Conservation (phyloP, 805 yeast genomes). For the Metahyphopichia silvanorum region DNA sequence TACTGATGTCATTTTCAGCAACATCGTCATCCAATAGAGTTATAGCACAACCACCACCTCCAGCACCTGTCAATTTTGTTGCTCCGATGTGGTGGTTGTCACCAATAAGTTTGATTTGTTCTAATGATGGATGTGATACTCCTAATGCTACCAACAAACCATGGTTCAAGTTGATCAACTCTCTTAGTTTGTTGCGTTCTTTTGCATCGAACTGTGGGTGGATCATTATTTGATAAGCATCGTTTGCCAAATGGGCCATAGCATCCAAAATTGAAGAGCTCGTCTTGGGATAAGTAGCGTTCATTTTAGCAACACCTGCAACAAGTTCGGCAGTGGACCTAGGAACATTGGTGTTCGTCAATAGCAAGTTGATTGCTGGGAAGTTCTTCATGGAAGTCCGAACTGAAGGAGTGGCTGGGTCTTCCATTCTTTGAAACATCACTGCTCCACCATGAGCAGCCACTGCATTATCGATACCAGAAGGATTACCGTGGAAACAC, state of each 20-base stretch:
- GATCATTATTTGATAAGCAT: constrained; percentile 66
- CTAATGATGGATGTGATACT: constrained; percentile 91
- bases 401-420: constrained; percentile 53
- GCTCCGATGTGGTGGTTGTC: constrained; percentile 69
- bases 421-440: constrained; percentile 65
- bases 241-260: constrained; percentile 69
- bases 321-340: constrained; percentile 84
- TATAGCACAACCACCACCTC: constrained; percentile 98
- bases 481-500: constrained; percentile 94
- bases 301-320: constrained; percentile 62
- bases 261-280: constrained; percentile 63
- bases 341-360: constrained; percentile 86
- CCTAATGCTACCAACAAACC: constrained; percentile 83
- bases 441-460: constrained; percentile 97
- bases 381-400: constrained; percentile 67
- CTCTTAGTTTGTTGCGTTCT: constrained; percentile 40
- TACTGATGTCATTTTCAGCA: constrained; percentile 28
- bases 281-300: constrained; percentile 51
- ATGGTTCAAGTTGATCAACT: constrained; percentile 78
- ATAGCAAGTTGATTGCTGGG: constrained; percentile 68
- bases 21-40: constrained; percentile 61
- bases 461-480: constrained; percentile 95
- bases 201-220: constrained; percentile 47
- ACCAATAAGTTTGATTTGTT: constrained; percentile 63
- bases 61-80: constrained; percentile 96